Percentiles rank a stretch among this genome's conserved stretches.
phyloP scores from a whole-genome alignment of 345 rosid genomes.

The Garcia nutans region DNA sequence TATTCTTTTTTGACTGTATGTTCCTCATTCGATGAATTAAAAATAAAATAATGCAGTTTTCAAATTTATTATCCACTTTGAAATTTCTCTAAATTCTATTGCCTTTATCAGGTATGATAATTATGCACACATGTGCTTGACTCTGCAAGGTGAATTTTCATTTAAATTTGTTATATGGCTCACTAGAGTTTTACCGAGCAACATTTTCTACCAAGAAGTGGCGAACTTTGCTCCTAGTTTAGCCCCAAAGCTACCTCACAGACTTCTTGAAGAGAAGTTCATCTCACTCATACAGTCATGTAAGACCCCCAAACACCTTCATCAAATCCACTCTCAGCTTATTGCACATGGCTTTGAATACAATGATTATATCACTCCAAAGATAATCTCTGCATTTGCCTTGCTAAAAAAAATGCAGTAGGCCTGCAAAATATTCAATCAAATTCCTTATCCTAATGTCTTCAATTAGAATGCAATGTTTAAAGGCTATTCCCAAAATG shows the following conservation, averaged over 20 bases:
- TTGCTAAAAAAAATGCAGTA: slow-evolving; percentile 29
- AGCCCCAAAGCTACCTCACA: slow-evolving; percentile 30
- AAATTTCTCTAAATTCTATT: background rate
- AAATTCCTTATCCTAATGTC: slow-evolving; percentile 46
- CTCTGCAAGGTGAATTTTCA: background rate
- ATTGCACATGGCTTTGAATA: slow-evolving; percentile 36
- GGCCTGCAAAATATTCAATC: slow-evolving; percentile 72
- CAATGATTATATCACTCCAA: slow-evolving; percentile 47
- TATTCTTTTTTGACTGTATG: too few relatives aligned
- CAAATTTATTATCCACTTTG: background rate
- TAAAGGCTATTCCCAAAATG: slow-evolving; percentile 47
- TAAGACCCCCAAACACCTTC: slow-evolving; percentile 53
- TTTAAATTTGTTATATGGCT: background rate
- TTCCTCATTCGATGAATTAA: too few relatives aligned
- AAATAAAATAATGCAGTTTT: too few relatives aligned
- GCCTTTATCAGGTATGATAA: background rate
- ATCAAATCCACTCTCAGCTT: slow-evolving; percentile 56
- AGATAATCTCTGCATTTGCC: slow-evolving; percentile 28
- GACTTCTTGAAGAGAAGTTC: slow-evolving; percentile 54
- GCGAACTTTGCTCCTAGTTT: slow-evolving; percentile 13
- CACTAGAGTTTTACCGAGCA: background rate
- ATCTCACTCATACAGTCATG: slow-evolving; percentile 59
- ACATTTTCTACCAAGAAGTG: background rate
- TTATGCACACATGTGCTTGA: background rate
- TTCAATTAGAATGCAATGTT: slow-evolving; percentile 66